Base-by-base conservation (phyloP, 768 basidiomycete species). In the Boletus sensibilis region DNA sequence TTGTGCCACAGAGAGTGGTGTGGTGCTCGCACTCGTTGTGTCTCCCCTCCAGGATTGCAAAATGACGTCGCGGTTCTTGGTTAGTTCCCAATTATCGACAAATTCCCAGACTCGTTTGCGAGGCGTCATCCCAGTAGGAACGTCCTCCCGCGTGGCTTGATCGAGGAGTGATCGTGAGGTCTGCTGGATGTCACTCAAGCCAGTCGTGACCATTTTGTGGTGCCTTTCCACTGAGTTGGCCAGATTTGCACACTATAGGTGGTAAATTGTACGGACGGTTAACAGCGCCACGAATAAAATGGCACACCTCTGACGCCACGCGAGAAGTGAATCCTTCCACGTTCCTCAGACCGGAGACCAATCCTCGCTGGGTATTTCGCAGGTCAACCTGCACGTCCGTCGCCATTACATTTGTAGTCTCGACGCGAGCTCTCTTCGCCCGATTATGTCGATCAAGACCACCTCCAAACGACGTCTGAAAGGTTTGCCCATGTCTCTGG, bases 91-190 rank as follows among this genome's bases (percentile, higher is more conserved):
- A 48, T 82, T 72, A 59, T 88, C 87, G 7, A 78, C 76, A 57
- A 86, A 86, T 57, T 86, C 76, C 84, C 88, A 88, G 31, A 72
- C 70, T 33, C 88, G 85, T 75, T 90, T 92, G 44, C 82, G 83
- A 35, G 92, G 92, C 4, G 92, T 94, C 52, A 74, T 73, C 6
- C 92, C 92, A 14, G 86, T 90, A 1, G 88, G 73, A 21, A 73
- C 66, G 64, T 93, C 92, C 52, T 84, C 82, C 53, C 74, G 79
- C 9, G 80, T 75, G 10, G 85, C 90, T 53, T 84, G 76, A 29
- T 84, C 80, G 8, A 78, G 67, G 21, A 92, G 72, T 14, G 75
- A 71, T 31, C 78, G 74, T 3, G 79, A 80, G 2, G 80, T 79
- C 21, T 78, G 74, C 42, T 81, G 80, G 21, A 89, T 68, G 5